Evolutionary conservation across 2,329 filamentous ascomycete species (phyloP), one percentile per base, ranked within the genome.

Genomic region (Curvularia eragrostidis): DNA sequence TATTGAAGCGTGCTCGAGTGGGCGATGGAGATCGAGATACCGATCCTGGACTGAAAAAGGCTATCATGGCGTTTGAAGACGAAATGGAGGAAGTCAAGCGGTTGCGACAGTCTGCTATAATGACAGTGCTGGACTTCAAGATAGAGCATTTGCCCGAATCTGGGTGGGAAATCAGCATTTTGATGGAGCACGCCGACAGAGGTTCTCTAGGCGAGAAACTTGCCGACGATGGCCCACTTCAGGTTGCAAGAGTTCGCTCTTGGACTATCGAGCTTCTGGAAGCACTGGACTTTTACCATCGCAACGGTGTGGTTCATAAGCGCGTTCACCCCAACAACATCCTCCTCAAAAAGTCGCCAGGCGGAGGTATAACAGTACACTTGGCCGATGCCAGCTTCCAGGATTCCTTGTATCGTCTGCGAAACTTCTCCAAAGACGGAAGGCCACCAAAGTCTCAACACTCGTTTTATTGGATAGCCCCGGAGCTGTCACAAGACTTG

Each of bases 181-280:
- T 97, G 21, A 88, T 85, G 41, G 90, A 93, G 47, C 84, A 91
- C 67, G 90, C 91, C 10, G 89, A 92, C 51, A 93, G 91, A 74
- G 93, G 92, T 0, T 91, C 93, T 0, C 79, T 99, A 13, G 86
- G 89, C 26, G 92, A 97, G 67, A 82, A 96, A 19, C 82, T 99
- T 28, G 89, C 94, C 55, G 85, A 94, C 59, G 87, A 92, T 41
- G 91, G 90, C 4, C 85, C 85, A 28, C 80, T 97, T 49, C 86
- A 89, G 41, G 85, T 91, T 50, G 85, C 86, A 62, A 93, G 89
- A 72, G 88, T 93, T 43, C 89, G 93, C 52, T 88, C 91, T 23
- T 98, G 93, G 89, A 95, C 92, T n/a, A 87, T 93, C 58, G 92
- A 97, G 69, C 82, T 99, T 18, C 84, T 99, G 24, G 92, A 97